Base-by-base conservation (phyloP, 345 rosid species). In the Ceriops tagal region DNA sequence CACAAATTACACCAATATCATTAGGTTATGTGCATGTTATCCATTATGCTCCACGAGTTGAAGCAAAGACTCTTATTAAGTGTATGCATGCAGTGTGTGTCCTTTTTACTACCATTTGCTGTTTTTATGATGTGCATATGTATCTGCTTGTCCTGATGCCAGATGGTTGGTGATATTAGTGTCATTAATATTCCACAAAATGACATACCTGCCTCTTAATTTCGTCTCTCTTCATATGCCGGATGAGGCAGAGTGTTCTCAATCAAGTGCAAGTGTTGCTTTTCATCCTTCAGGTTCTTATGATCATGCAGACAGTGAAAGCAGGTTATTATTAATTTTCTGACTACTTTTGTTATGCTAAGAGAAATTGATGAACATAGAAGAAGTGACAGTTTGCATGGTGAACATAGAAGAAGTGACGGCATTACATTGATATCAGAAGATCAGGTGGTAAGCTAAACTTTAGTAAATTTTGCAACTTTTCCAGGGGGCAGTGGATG, bases 211-310 rank as follows among this genome's bases (percentile, higher is more conserved):
- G 57, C 20, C 8, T 49, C 21, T 16, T 52, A 15, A 30, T 30
- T 73, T 49, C 31, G 16, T 61, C 30, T 71, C 71, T 71, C 32
- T 71, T 75, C 49, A 27, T 73, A 53, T 76, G 75, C 86, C 88
- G 99, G 91, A 84, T 62, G 88, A 82, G 71, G 76, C 74, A 26
- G 80, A 77, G 58, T 64, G 83, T 66, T 81, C 81, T 61, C 85
- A 73, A 69, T 78, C 74, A 51, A 67, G 66, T 73, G 28, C 70
- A 69, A 67, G 66, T 73, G 77, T 74, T 37, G 92, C 82, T 72
- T 72, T 73, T 37, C 73, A 68, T 67, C 66, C 60, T 53, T 37
- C 82, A 21, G 75, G 68, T 57, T 65, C 81, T 34, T 68, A 71
- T 67, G 87, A 87, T 69, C 77, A 72, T 56, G 75, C 73, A 24